A percentile compares a stretch with the other conserved stretches of the same genome.
Conservation (phyloP, 2,329 filamentous ascomycete genomes). For the Clarireedia homoeocarpa region DNA sequence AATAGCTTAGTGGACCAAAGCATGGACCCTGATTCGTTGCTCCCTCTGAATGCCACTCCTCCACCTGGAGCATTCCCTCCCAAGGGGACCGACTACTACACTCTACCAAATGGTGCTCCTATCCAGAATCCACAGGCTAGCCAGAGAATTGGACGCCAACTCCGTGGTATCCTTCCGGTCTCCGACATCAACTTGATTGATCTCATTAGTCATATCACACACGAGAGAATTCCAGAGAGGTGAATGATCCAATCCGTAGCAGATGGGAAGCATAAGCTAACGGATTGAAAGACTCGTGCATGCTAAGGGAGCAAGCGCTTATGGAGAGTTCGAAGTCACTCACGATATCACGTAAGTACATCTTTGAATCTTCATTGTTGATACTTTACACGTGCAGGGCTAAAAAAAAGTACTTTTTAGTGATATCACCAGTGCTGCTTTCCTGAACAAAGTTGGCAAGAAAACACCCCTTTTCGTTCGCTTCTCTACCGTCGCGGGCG, state of each 20-base stretch:
- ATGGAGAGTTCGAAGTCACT: slow-evolving; percentile 14
- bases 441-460: slow-evolving; percentile 44
- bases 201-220: neutral
- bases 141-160: neutral
- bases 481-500: slow-evolving; percentile 42
- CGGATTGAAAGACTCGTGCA: slow-evolving; percentile 38
- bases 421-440: slow-evolving; percentile 40
- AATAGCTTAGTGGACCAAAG: no score
- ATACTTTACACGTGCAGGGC: no score
- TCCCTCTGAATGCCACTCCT: no score
- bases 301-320: slow-evolving; percentile 41
- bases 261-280: neutral
- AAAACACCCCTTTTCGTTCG: slow-evolving; percentile 52
- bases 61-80: neutral
- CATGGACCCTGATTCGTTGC: no score
- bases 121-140: neutral
- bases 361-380: no score
- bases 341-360: slow-evolving; percentile 9
- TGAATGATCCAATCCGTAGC: slow-evolving; percentile 26
- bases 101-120: neutral
- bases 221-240: slow-evolving; percentile 9
- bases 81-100: neutral
- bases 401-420: no score
- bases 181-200: neutral
- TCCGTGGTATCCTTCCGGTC: neutral